These are phyloP conservation scores for Ogataea chonburiensis DNA, from an alignment of 805 yeast genomes.

Conservation along the genomic window DNA sequence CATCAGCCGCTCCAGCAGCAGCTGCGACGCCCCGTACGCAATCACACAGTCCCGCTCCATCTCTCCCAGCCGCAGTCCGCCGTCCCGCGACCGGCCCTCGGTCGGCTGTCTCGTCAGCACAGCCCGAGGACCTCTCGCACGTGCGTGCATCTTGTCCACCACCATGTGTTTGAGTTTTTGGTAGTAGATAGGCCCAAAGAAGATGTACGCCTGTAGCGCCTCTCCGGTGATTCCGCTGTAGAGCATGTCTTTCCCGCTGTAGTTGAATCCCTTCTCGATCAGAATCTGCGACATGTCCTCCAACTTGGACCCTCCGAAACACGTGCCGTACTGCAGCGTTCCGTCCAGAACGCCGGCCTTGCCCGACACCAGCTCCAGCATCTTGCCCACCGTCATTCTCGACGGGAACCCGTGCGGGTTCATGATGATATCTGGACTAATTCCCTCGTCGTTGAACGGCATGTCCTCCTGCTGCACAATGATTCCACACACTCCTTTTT, in stretches of 20 bases:
- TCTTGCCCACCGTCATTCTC: conserved; percentile 99
- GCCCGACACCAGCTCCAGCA: conserved; percentile 94
- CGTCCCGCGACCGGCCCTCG: conserved; percentile 98
- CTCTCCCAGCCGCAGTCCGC: conserved; percentile 98
- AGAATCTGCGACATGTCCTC: conserved; percentile 92
- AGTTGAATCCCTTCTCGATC: conserved; percentile 87
- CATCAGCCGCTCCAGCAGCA: conserved; percentile 92
- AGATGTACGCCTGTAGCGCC: conserved; percentile 93
- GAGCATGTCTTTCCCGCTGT: conserved; percentile 96
- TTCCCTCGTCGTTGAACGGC: conserved; percentile 92
- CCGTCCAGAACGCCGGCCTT: conserved; percentile 97
- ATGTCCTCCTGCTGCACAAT: conserved; percentile 95
- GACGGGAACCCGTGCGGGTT: conserved; percentile 99
- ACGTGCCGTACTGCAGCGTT: conserved; percentile 89
- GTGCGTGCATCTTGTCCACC: conserved; percentile 97
- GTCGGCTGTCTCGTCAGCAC: conserved; percentile 98
- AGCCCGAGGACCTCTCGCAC: conserved; percentile 99
- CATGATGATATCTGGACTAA: conserved; percentile 94
- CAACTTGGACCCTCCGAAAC: conserved; percentile 96
- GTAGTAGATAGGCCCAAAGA: conserved; percentile 97
- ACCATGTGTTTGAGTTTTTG: conserved; percentile 99
- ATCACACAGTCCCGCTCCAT: conserved; percentile 99
- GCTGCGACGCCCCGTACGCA: conserved; percentile 97
- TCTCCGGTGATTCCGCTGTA: conserved; percentile 98
- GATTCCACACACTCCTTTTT: conserved; percentile 98